Evolutionary conservation across 164 flowering plant species (phyloP).

Genomic region (Paratinospora sagittata): DNA sequence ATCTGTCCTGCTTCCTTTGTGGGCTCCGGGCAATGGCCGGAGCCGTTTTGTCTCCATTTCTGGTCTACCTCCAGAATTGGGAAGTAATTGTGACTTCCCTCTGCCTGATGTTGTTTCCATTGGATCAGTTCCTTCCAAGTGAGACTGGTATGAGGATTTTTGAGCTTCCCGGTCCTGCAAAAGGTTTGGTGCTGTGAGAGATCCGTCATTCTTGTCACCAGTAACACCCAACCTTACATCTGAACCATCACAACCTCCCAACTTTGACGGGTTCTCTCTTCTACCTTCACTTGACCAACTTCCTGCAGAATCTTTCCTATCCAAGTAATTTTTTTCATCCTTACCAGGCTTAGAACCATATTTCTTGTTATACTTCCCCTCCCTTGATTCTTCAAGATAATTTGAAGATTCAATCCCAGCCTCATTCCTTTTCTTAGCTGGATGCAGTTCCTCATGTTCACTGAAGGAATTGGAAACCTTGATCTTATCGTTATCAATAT

Average conservation of each 20-base stretch:
- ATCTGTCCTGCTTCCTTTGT: constrained; percentile 35
- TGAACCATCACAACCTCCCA: constrained; percentile 25
- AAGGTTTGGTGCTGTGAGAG: constrained; percentile 20
- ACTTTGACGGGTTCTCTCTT: constrained; percentile 29
- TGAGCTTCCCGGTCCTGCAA: constrained; percentile 28
- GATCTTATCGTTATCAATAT: constrained; percentile 27
- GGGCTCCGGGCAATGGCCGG: constrained; percentile 17
- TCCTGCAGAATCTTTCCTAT: constrained; percentile 37
- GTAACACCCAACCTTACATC: constrained; percentile 28
- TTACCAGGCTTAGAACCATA: constrained; percentile 23
- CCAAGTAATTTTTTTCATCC: constrained; percentile 26
- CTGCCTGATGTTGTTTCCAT: constrained; percentile 21
- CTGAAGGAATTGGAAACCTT: constrained; percentile 31
- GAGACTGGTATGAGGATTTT: constrained; percentile 29
- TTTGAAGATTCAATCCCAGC: constrained; percentile 23
- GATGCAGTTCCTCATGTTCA: constrained; percentile 19
- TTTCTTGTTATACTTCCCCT: constrained; percentile 33
- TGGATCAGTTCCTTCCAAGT: constrained; percentile 30
- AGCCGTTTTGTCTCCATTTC: constrained; percentile 23
- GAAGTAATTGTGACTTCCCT: constrained; percentile 33
- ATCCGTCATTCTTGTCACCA: constrained; percentile 25
- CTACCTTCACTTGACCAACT: constrained; percentile 32
- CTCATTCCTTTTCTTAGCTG: constrained; percentile 12
- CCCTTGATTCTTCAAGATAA: constrained; percentile 31
- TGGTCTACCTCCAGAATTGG: constrained; percentile 36